Evolutionary conservation across 2,329 filamentous ascomycete genomes (phyloP), one percentile per base, ranked within the genome.

Genomic region (Fusarium concolor): DNA sequence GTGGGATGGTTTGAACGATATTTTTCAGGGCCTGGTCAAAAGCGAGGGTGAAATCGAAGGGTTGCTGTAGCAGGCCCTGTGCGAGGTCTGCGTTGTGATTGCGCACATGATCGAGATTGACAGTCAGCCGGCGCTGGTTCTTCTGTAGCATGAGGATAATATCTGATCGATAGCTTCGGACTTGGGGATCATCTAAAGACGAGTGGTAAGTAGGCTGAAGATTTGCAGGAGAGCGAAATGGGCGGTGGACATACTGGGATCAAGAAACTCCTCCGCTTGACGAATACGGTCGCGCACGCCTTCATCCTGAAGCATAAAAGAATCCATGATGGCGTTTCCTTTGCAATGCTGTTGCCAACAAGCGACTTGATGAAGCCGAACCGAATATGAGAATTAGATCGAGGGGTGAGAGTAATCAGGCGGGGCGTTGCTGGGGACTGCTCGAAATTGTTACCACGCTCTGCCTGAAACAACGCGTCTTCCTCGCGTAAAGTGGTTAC

Each of bases 21-120:
- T 96, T 90, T 77, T 96, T 97, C 65, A 99, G 87, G 2, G 95
- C 96, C 71, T 89, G 86, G 77, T 99, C 92, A 81, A 99, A 98
- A 55, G 95, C 94, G 66, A 93, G 84, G 4, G 89, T 89, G 77
- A 90, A 97, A 75, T 97, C 93, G 81, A 97, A 98, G 2, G 96
- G 96, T 54, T 91, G 87, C 71, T 91, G 89, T 43, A 99, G 87
- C 37, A 99, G 85, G 50, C 89, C 89, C 58, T 87, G 84, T 70
- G 95, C 93, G 62, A 98, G 87, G 72, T 96, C 92, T 69, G 88
- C 80, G 76, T 90, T 97, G 81, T 97, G 95, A 68, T 93, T 87
- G 78, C 96, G 89, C 68, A 98, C 92, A 79, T 97, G 93, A 79
- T 98, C 95, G 72, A 98, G 88, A 78, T 91, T 93, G 72, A 95